These are phyloP conservation scores for carrot (Daucus carota) DNA, from an alignment of 129 eudicot species.

Conservation along the genomic window DH1_v3.0 NC_030385.2:37147501-37148000, in stretches of 20 bases:
- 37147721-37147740: neutral
- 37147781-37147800: too few species aligned
- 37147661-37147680: too few species aligned
- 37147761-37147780: neutral
- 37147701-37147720: neutral
- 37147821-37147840: neutral
- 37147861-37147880: neutral
- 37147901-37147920: neutral
- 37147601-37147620: neutral
- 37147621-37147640: neutral
- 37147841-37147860: neutral
- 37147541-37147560: constrained; percentile 7
- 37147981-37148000: neutral
- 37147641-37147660: neutral
- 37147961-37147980: neutral
- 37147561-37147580: constrained; percentile 10
- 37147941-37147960: neutral
- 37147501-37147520: constrained; percentile 81
- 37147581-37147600: neutral
- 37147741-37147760: neutral
- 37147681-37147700: neutral
- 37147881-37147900: neutral
- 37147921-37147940: neutral
- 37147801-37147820: too few species aligned
- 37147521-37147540: constrained; percentile 20